These are phyloP conservation scores for Diplotaxis tenuifolia DNA, from an alignment of 345 rosid species.

Conservation along the genomic window DNA sequence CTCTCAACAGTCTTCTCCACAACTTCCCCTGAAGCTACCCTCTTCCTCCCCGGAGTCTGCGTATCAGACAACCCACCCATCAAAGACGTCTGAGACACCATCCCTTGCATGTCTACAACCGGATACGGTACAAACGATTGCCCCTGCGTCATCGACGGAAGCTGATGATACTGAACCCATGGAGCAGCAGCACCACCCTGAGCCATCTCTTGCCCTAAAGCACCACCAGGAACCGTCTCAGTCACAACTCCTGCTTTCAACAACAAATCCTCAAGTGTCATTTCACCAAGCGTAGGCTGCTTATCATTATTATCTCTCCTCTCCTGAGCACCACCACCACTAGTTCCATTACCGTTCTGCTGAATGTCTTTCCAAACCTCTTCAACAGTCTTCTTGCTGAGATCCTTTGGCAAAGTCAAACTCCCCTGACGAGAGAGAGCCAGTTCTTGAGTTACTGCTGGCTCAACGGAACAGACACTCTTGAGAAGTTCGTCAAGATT, in stretches of 20 bases:
- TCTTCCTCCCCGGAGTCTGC: not conserved
- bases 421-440: not conserved
- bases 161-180: not conserved
- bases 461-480: slow-evolving; percentile 83
- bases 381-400: not conserved
- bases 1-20: not conserved
- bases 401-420: not conserved
- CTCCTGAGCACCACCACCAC: not conserved
- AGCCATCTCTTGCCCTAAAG: not conserved
- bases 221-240: not conserved
- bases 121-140: not conserved
- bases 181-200: not conserved
- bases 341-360: not conserved
- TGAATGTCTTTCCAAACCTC: not conserved
- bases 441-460: slow-evolving; percentile 16
- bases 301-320: not conserved
- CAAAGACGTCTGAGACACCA: not conserved
- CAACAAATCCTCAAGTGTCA: not conserved
- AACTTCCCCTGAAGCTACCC: not conserved
- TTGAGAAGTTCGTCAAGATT: slow-evolving; percentile 91
- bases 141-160: not conserved
- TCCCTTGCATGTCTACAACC: not conserved
- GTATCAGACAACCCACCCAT: not conserved
- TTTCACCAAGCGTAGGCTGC: not conserved
- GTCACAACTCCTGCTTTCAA: not conserved